Evolutionary conservation across 352 stramenopile genomes (phyloP), one percentile per base, ranked within the genome.

Genomic region (Hyaloperonospora arabidopsidis): DNA sequence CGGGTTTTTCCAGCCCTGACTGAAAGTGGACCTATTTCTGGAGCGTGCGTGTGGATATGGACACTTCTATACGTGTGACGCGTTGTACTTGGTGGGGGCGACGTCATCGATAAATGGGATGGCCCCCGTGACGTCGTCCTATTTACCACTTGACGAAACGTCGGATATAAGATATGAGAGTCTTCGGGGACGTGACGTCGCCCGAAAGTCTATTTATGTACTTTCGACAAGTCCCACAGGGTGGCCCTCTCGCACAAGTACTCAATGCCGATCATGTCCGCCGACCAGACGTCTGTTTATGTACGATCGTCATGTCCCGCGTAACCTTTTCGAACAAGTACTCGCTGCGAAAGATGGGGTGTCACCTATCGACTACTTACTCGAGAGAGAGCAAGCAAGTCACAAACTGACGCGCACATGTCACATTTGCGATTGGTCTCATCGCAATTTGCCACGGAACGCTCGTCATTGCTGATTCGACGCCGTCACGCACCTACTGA

Each of bases 391-490:
- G 39, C 4, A n/a, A 3, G n/a, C 32, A 62, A 66, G 53, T 58
- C 12, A 6, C 36, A 35, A 45, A 12, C n/a, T 70, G 62, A 70
- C 62, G 49, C 32, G 51, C 34, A 10, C 35, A 17, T 34, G 48
- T 71, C 63, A 71, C 6, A 12, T 49, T 60, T 35, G 12, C 2
- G 15, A 21, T 74, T 74, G 45, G 54, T 44, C 51, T 54, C 49
- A 18, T 36, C n/a, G 32, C 5, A 41, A 14, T 28, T 39, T 10
- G 18, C 45, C 38, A 61, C 60, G 49, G 46, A 39, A 47, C 29
- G 51, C 51, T 59, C 58, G 57, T 61, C 59, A 71, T 67, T 65
- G 44, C 35, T 12, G n/a, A 39, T 59, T 68, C 63, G 56, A 48
- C 52, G 25, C 38, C 49, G 43, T 57, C 61, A 54, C 40, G 13